phyloP scores from a whole-genome alignment of 1,139 yeast genomes.

The Lodderomyces margitis region DNA sequence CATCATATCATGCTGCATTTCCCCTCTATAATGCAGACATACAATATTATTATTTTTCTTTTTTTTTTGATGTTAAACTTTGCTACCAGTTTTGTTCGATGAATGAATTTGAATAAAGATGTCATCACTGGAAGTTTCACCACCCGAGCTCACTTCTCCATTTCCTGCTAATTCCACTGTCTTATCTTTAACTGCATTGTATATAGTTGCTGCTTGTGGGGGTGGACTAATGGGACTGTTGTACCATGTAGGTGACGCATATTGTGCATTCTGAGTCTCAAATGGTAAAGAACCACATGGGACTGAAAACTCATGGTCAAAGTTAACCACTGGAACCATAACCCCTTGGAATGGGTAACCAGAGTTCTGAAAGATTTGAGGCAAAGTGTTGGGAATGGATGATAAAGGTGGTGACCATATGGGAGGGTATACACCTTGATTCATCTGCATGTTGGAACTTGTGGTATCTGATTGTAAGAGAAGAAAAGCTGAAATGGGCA shows the following conservation, averaged over 20 bases:
- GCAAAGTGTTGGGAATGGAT: background rate
- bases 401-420: constrained; percentile 1
- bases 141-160: no score
- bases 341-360: background rate
- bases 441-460: background rate
- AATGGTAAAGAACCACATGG: background rate
- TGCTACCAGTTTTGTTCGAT: background rate
- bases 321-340: background rate
- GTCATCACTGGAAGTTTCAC: background rate
- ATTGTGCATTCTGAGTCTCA: background rate
- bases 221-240: constrained; percentile 1
- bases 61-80: background rate
- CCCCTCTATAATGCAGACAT: background rate
- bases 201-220: background rate
- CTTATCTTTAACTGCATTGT: background rate
- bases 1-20: background rate
- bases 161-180: background rate
- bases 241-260: background rate
- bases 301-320: background rate
- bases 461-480: background rate
- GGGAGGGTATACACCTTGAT: background rate
- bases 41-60: background rate
- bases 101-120: background rate
- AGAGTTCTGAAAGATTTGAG: background rate
- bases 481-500: constrained; percentile 10